phyloP scores from a whole-genome alignment of 2,329 filamentous ascomycete species.

The Neonectria sp. region DNA sequence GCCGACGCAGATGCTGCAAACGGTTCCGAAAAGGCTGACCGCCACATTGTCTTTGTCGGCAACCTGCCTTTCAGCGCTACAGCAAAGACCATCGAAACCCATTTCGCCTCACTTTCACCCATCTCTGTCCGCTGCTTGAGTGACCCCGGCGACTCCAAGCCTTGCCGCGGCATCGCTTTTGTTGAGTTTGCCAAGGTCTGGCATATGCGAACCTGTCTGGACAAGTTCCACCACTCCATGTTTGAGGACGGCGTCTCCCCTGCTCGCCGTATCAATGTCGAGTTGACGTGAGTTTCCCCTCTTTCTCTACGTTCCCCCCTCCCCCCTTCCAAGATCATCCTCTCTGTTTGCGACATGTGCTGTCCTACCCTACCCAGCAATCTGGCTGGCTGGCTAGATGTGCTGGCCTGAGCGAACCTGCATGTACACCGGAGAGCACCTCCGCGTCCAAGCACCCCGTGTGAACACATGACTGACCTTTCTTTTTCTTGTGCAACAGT shows the following conservation, averaged over 20 bases:
- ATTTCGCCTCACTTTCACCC: slow-evolving; percentile 80
- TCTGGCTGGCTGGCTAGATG: slow-evolving; percentile 8
- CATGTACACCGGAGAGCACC: slow-evolving; percentile 11
- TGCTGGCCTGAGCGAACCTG: slow-evolving; percentile 8
- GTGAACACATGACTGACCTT: slow-evolving; percentile 18
- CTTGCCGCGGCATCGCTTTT: slow-evolving; percentile 85
- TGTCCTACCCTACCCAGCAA: slow-evolving; percentile 12
- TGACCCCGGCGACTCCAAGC: slow-evolving; percentile 71
- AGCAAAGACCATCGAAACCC: slow-evolving; percentile 75
- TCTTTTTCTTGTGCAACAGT: slow-evolving; percentile 57
- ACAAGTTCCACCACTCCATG: slow-evolving; percentile 88
- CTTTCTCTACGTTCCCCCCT: slow-evolving; percentile 13
- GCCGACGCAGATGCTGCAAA: slow-evolving; percentile 29
- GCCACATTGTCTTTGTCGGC: slow-evolving; percentile 64
- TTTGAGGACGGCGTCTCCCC: slow-evolving; percentile 73
- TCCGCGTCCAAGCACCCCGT: slow-evolving; percentile 1
- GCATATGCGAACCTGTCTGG: slow-evolving; percentile 92
- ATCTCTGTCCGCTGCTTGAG: slow-evolving; percentile 76
- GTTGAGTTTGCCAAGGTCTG: slow-evolving; percentile 90
- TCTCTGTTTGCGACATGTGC: slow-evolving; percentile 3
- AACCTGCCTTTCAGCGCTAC: slow-evolving; percentile 92
- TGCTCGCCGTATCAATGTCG: slow-evolving; percentile 88
- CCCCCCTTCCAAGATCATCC: background rate
- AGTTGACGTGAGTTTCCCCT: slow-evolving; percentile 78
- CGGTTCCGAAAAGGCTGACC: slow-evolving; percentile 43